Evolutionary conservation across 2,329 filamentous ascomycete species (phyloP), one percentile per base, ranked within the genome.

Genomic region (Fusarium nelsonii): DNA sequence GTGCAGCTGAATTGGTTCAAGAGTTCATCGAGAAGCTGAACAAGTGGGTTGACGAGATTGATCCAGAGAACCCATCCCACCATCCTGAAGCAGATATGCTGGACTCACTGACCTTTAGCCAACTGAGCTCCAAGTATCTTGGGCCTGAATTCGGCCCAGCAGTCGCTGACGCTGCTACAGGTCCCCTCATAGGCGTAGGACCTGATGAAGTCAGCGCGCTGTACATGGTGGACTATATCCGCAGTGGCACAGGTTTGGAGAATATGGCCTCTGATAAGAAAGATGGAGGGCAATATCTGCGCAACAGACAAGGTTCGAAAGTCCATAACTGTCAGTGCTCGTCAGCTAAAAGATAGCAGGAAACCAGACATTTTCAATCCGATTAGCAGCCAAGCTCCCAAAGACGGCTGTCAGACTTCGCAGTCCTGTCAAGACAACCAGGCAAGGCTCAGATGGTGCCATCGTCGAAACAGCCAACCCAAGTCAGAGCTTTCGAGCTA

Each of bases 201-300:
- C 52, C 69, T 4, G 55, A 69, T n/a, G 63, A 74, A 10, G 33
- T 68, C 23, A 72, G 72, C 18, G 64, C 67, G 3, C 46, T 71
- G 39, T 73, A 58, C 46, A 49, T 74, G 32, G 36, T 75, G 5
- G 61, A 74, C 18, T 69, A 68, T 28, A 37, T 74, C 26, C 67
- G 69, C 39, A 65, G 63, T 7, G 71, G 64, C 9, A 60, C 54
- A 2, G 73, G 73, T 4, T 16, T 74, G 10, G 41, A 51, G 2
- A 74, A 71, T 4, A 55, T 75, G 33, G 58, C 49, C 7, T 68
- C 71, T 2, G 73, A 75, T 18, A 41, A 34, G 4, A 57, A 63
- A 16, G 52, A 72, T 18, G 73, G 73, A 14, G 70, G 69, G 0
- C 71, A 75, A 20, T 73, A 72, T 45, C 44, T 74, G n/a, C 65